phyloP scores from a whole-genome alignment of 305 asterid species.

The Solanum hybrid region DNA sequence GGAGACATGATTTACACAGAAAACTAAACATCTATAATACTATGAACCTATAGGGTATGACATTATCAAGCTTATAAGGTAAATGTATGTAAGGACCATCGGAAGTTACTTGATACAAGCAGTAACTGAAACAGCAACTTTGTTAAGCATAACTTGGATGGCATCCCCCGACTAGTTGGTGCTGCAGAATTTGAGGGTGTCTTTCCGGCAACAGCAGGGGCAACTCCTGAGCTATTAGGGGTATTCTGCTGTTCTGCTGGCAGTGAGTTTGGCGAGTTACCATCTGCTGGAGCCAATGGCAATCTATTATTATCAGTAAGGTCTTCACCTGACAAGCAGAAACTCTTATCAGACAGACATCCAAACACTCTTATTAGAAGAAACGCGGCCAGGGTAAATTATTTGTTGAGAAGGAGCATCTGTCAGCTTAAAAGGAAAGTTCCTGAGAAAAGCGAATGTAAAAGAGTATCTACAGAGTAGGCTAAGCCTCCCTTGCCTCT shows the following conservation, averaged over 20 bases:
- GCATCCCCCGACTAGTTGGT: background rate
- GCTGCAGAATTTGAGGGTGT: conserved; percentile 49
- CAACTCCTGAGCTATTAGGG: conserved; percentile 42
- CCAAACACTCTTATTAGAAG: background rate
- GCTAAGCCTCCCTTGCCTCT: background rate
- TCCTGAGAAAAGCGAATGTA: background rate
- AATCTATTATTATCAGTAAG: conserved; percentile 20
- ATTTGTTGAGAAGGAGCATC: background rate
- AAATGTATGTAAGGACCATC: background rate
- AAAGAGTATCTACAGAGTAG: background rate
- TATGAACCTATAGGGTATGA: background rate
- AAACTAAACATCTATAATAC: background rate
- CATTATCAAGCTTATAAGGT: background rate
- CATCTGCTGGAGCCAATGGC: conserved; percentile 36
- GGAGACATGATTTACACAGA: background rate
- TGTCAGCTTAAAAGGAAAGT: background rate
- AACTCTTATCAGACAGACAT: background rate
- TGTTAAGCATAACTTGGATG: conserved; percentile 17
- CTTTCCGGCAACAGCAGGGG: conserved; percentile 64
- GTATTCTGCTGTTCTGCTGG: conserved; percentile 63
- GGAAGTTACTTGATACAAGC: conserved; percentile 10
- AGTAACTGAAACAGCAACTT: conserved; percentile 26
- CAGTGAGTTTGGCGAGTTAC: conserved; percentile 49
- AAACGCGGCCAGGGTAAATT: background rate
- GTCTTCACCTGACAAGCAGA: conserved; percentile 48